phyloP scores from a whole-genome alignment of 495 filamentous ascomycete genomes.

The Hyaloscypha finlandica region DNA sequence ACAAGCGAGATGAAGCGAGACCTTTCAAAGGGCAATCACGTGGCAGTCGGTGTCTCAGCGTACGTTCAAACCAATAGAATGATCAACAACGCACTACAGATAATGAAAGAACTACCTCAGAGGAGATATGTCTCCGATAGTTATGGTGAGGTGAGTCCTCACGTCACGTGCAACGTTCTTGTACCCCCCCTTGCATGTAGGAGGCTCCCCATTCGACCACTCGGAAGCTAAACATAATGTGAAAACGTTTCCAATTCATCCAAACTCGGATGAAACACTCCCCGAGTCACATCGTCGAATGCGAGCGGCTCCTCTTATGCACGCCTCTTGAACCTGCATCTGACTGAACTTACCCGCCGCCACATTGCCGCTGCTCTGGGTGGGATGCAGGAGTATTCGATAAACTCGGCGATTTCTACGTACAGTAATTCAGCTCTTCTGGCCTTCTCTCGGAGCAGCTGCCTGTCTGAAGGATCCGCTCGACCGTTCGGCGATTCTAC shows the following conservation, averaged over 20 bases:
- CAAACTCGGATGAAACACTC: slow-evolving; percentile 7
- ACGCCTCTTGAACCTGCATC: slow-evolving; percentile 7
- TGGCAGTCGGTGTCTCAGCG: too few species aligned
- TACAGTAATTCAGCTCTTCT: background rate
- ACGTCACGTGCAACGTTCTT: too few species aligned
- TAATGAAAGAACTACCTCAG: too few species aligned
- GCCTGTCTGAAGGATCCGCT: background rate
- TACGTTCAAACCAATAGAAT: too few species aligned
- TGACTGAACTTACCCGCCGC: background rate
- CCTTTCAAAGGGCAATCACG: too few species aligned
- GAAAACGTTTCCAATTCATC: slow-evolving; percentile 9
- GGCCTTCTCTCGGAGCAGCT: background rate
- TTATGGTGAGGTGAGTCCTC: too few species aligned
- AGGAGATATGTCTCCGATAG: too few species aligned
- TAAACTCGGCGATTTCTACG: background rate
- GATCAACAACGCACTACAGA: too few species aligned
- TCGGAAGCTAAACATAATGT: background rate
- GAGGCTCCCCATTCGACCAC: background rate
- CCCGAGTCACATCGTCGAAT: background rate
- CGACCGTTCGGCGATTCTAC: background rate
- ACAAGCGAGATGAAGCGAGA: too few species aligned
- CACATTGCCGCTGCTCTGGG: background rate
- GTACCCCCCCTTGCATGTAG: too few species aligned
- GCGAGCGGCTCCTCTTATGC: background rate
- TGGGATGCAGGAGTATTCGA: background rate